Conservation (phyloP, 2,329 filamentous ascomycete genomes). For the Diaporthe velutina region DNA sequence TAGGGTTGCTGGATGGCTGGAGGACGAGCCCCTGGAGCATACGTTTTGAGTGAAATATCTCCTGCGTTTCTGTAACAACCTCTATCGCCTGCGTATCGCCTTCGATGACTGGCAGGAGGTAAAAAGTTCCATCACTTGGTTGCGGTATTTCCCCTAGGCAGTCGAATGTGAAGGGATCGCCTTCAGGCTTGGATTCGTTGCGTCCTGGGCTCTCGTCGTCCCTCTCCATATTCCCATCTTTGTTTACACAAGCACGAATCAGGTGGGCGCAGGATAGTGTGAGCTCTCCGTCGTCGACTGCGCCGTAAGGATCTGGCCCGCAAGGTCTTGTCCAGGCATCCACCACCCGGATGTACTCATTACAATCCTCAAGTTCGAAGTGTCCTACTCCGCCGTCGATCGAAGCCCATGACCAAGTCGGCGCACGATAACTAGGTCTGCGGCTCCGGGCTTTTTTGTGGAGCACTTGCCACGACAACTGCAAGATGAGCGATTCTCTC, state of each 20-base stretch:
- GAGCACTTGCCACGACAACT: neutral
- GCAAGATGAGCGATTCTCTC: neutral
- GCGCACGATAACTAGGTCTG: neutral
- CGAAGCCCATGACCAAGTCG: neutral
- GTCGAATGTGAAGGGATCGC: neutral
- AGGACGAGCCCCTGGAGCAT: neutral
- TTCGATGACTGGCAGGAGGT: neutral
- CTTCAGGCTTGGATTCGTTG: neutral
- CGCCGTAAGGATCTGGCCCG: neutral
- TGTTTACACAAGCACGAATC: neutral
- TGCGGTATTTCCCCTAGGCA: neutral
- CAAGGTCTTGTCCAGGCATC: neutral
- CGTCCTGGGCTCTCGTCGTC: neutral
- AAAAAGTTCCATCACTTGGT: neutral
- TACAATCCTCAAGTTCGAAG: neutral
- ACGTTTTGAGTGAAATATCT: neutral
- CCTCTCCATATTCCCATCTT: neutral
- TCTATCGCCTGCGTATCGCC: neutral
- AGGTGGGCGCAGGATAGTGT: neutral
- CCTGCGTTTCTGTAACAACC: too few relatives aligned
- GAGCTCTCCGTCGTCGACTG: neutral
- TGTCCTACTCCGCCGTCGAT: neutral
- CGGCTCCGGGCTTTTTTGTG: neutral
- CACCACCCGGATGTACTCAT: neutral
- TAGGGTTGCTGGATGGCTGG: neutral